These are phyloP conservation scores for Psilocybe cubensis DNA, from an alignment of 768 basidiomycete genomes.

Conservation along the genomic window DNA sequence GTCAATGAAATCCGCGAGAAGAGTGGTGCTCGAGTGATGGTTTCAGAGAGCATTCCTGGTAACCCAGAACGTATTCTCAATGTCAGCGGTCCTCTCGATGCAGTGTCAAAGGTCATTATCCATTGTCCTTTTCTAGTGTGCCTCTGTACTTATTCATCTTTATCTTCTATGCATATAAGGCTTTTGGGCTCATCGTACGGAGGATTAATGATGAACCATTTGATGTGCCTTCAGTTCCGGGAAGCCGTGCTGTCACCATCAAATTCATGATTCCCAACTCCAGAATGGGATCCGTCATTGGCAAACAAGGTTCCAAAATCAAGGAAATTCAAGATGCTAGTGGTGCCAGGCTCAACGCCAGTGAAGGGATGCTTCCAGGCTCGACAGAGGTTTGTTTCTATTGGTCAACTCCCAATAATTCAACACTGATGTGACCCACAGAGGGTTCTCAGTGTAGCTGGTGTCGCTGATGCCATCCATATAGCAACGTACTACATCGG, in stretches of 20 bases:
- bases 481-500: slow-evolving; percentile 99
- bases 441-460: slow-evolving; percentile 97
- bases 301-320: slow-evolving; percentile 96
- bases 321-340: slow-evolving; percentile 99
- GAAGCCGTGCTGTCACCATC: slow-evolving; percentile 97
- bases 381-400: slow-evolving; percentile 86
- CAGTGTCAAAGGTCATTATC: slow-evolving; percentile 89
- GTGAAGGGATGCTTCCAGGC: slow-evolving; percentile 97
- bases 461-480: slow-evolving; percentile 98
- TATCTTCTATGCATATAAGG: slow-evolving; percentile 48
- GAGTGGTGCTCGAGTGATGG: slow-evolving; percentile 94
- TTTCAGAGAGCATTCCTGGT: slow-evolving; percentile 97
- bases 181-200: slow-evolving; percentile 97
- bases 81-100: slow-evolving; percentile 94
- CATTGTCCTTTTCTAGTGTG: slow-evolving; percentile 5
- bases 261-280: slow-evolving; percentile 99
- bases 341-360: slow-evolving; percentile 94
- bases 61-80: slow-evolving; percentile 99
- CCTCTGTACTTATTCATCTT: slow-evolving; percentile 7
- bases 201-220: slow-evolving; percentile 99
- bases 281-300: slow-evolving; percentile 98
- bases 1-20: slow-evolving; percentile 99
- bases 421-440: slow-evolving; percentile 35
- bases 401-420: slow-evolving; percentile 13
- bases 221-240: slow-evolving; percentile 96